phyloP scores from a whole-genome alignment of 176 grass and related monocot genomes.

The Melocanna baccifera region DNA sequence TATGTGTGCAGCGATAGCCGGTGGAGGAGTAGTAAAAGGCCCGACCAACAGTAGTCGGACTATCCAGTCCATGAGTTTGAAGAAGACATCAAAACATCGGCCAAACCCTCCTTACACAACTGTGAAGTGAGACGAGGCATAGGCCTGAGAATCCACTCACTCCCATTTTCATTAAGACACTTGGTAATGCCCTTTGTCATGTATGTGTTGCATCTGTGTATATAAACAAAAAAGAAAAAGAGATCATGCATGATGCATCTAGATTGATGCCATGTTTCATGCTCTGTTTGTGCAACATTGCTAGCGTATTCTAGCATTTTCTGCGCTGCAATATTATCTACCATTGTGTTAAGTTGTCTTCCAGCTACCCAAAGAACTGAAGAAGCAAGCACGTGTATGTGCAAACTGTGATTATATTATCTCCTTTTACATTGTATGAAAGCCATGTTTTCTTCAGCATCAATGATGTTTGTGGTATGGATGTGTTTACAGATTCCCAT shows the following conservation, averaged over 20 bases:
- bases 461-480: neutral
- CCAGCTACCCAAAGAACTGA: neutral
- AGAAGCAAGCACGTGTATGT: neutral
- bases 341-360: neutral
- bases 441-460: slow-evolving; percentile 3
- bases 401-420: neutral
- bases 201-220: slow-evolving; percentile 30
- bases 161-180: neutral
- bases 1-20: slow-evolving; percentile 7
- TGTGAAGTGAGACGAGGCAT: slow-evolving; percentile 17
- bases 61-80: neutral
- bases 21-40: slow-evolving; percentile 8
- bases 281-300: neutral
- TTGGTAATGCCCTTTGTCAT: neutral
- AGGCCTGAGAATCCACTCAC: slow-evolving; percentile 22
- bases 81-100: neutral
- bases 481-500: neutral
- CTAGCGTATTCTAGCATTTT: neutral
- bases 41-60: neutral
- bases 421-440: neutral
- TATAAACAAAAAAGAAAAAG: neutral
- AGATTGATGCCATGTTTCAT: neutral
- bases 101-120: neutral
- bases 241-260: slow-evolving; percentile 1
- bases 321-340: neutral